Evolutionary conservation across 2,329 filamentous ascomycete genomes (phyloP), one percentile per base, ranked within the genome.

Genomic region (Coleophoma eucalyptorum): DNA sequence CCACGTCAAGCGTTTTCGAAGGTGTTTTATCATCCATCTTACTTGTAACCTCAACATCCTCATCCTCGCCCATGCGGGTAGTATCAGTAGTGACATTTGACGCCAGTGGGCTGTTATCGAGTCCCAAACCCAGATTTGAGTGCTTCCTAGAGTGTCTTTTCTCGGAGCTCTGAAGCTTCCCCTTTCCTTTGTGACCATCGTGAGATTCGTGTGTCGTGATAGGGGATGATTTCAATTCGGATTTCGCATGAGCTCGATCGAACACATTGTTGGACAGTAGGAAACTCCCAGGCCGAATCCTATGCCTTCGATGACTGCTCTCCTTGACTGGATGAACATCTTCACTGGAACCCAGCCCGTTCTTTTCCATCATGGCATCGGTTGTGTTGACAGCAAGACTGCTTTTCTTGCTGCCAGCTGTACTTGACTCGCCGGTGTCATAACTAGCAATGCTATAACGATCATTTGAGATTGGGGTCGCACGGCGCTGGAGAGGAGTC

Each of bases 1-100:
- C 92, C 53, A 87, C 78, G 60, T 90, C 83, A 18, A 88, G 65
- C 5, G 67, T 60, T 13, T 65, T 56, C 18, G 48, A 20, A 19
- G 46, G 47, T 8, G 26, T 8, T 26, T 26, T 26, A 5, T 26
- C 26, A 26, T 26, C 26, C 44, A 49, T 3, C 32, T 50, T 59
- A 21, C 37, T 34, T 2, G 47, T 12, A 31, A 31, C 43, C 8
- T 53, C 46, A 16, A 43, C 43, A 13, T 11, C 34, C 4, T 20
- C 50, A 33, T 54, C 49, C 11, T 40, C 32, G n/a, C 32, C 49
- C 20, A 50, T 50, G 21, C 43, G 44, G 18, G 41, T 42, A 16
- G 41, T 41, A 11, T 44, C 44, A 46, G 42, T 62, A 18, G 54
- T 54, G 12, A 59, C 55, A 51, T 61, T 56, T 4, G 53, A 46